Evolutionary conservation across 2,329 filamentous ascomycete genomes (phyloP).

Genomic region (Geosmithia flava): DNA sequence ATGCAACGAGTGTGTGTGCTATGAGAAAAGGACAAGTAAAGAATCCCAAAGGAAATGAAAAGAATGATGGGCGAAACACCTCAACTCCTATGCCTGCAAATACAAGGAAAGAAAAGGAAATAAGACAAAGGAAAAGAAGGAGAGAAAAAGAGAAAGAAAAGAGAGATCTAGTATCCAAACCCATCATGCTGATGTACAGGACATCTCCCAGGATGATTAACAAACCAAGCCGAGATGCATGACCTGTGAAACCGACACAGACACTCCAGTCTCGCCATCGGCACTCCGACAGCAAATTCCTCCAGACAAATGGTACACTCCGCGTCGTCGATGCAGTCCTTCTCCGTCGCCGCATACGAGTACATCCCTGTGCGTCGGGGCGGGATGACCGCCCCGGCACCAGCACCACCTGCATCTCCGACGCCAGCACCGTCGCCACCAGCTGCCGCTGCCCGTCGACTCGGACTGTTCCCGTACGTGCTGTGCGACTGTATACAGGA

Average conservation of each 20-base stretch:
- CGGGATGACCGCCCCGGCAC: slow-evolving; percentile 14
- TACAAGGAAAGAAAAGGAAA: no score
- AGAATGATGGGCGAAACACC: no score
- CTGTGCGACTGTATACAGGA: slow-evolving; percentile 44
- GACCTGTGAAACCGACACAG: slow-evolving; percentile 50
- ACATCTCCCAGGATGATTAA: slow-evolving; percentile 48
- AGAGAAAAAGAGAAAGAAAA: not conserved
- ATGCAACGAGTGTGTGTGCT: no score
- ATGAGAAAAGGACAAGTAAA: not conserved
- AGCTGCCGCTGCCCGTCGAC: slow-evolving; percentile 2
- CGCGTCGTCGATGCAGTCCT: slow-evolving; percentile 54
- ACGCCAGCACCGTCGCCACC: slow-evolving; percentile 1
- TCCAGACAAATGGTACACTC: slow-evolving; percentile 59
- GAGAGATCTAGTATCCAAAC: slow-evolving; percentile 30
- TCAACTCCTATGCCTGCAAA: not conserved
- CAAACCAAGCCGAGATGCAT: slow-evolving; percentile 53
- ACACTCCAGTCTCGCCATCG: slow-evolving; percentile 56
- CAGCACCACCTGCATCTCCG: not conserved
- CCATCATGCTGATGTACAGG: slow-evolving; percentile 55
- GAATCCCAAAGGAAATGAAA: no score
- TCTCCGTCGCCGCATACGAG: slow-evolving; percentile 51
- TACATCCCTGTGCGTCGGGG: slow-evolving; percentile 47
- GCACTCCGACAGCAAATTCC: slow-evolving; percentile 48
- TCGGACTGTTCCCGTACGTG: slow-evolving; percentile 23
- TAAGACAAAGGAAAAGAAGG: no score